Conservation (phyloP, 1,284 basidiomycete genomes). For the Bjerkandera adusta region DNA sequence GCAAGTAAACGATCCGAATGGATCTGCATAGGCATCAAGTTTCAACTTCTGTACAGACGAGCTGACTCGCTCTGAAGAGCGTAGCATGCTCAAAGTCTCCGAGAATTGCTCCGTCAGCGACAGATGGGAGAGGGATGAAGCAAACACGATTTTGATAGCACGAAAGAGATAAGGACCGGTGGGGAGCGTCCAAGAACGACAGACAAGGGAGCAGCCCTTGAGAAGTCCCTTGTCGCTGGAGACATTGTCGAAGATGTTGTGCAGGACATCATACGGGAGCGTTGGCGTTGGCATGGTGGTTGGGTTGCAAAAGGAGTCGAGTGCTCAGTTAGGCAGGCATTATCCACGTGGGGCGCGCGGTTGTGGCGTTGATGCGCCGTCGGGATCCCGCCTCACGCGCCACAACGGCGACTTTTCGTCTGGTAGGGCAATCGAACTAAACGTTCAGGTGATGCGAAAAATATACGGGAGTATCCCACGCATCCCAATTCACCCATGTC, state of each 20-base stretch:
- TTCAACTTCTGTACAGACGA: too few species aligned
- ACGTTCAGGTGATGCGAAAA: too few species aligned
- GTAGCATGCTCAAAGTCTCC: too few species aligned
- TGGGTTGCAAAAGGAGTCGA: background rate
- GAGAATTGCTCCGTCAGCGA: too few species aligned
- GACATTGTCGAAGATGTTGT: conserved; percentile 24
- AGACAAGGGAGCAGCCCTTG: conserved; percentile 5
- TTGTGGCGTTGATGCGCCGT: background rate
- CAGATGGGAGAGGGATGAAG: too few species aligned
- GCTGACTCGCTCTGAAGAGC: too few species aligned
- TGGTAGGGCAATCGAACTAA: too few species aligned
- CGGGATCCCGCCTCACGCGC: background rate
- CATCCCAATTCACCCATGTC: too few species aligned
- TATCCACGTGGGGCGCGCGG: background rate
- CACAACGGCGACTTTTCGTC: background rate
- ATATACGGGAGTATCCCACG: too few species aligned
- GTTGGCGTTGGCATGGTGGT: background rate
- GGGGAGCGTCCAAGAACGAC: background rate
- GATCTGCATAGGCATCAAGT: too few species aligned
- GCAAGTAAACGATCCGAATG: too few species aligned
- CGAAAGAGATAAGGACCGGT: conserved; percentile 1
- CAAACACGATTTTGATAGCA: background rate
- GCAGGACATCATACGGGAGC: background rate
- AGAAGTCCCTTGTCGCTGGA: background rate
- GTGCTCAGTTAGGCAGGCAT: too few species aligned